Conservation (phyloP, 495 filamentous ascomycete species). For the Aspergillus indologenus region DNA sequence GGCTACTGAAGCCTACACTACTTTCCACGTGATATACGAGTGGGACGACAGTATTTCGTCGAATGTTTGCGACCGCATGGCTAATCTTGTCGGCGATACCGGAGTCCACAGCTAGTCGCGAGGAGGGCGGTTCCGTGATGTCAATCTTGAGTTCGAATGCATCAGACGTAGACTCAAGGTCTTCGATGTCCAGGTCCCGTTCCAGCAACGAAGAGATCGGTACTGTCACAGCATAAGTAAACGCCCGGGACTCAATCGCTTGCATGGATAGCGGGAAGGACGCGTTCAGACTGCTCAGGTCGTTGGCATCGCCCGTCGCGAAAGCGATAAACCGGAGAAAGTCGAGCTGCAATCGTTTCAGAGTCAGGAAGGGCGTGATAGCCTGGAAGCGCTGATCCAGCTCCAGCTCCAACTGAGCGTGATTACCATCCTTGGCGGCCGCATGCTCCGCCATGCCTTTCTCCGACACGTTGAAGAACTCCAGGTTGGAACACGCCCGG, state of each 20-base stretch:
- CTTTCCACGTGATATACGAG: slow-evolving; percentile 47
- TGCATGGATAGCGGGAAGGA: slow-evolving; percentile 67
- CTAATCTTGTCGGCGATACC: slow-evolving; percentile 47
- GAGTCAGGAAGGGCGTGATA: slow-evolving; percentile 55
- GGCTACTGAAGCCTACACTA: slow-evolving; percentile 21
- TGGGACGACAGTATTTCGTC: slow-evolving; percentile 61
- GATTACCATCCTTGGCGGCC: slow-evolving; percentile 25
- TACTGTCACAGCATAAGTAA: slow-evolving; percentile 60
- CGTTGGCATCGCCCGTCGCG: slow-evolving; percentile 52
- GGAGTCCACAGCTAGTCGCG: slow-evolving; percentile 34
- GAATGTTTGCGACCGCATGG: slow-evolving; percentile 54
- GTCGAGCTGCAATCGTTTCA: slow-evolving; percentile 67
- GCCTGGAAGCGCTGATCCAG: slow-evolving; percentile 38
- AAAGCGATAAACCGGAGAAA: slow-evolving; percentile 68
- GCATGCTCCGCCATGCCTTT: slow-evolving; percentile 22
- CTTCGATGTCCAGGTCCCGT: slow-evolving; percentile 55
- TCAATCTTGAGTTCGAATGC: slow-evolving; percentile 67
- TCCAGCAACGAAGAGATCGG: slow-evolving; percentile 60
- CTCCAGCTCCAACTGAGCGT: slow-evolving; percentile 27
- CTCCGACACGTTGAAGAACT: slow-evolving; percentile 69
- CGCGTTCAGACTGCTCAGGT: slow-evolving; percentile 55
- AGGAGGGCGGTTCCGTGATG: slow-evolving; percentile 26
- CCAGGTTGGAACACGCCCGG: slow-evolving; percentile 66
- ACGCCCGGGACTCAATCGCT: slow-evolving; percentile 57
- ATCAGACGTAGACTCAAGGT: slow-evolving; percentile 62